A percentile compares a stretch with the other conserved stretches of the same genome.
Evolutionary conservation across 495 filamentous ascomycete species (phyloP).

Genomic region (Talaromyces ruber): DNA sequence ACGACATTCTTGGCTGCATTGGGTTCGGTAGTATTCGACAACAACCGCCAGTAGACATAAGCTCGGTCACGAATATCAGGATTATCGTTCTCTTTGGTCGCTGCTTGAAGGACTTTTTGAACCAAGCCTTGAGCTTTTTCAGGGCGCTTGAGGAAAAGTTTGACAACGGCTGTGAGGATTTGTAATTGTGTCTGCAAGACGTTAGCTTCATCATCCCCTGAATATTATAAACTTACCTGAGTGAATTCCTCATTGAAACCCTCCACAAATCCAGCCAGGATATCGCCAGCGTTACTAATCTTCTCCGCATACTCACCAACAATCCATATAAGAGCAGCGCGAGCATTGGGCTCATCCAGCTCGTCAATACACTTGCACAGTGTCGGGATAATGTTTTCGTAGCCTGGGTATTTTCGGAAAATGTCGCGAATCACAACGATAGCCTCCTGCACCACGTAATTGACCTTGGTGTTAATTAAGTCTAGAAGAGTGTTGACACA

Average conservation of each 20-base stretch:
- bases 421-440: conserved; percentile 99
- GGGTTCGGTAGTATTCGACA: conserved; percentile 77
- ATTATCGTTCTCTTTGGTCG: conserved; percentile 92
- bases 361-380: conserved; percentile 96
- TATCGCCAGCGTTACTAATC: conserved; percentile 93
- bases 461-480: conserved; percentile 92
- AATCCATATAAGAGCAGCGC: conserved; percentile 95
- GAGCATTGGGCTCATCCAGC: conserved; percentile 85
- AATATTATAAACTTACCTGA: conserved; percentile 42
- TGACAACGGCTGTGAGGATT: conserved; percentile 92
- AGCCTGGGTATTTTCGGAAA: conserved; percentile 93
- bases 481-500: conserved; percentile 93
- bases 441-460: conserved; percentile 97
- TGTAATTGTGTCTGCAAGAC: conserved; percentile 72
- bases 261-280: conserved; percentile 78
- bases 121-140: conserved; percentile 88
- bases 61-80: conserved; percentile 94
- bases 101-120: conserved; percentile 84
- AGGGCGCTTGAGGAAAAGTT: conserved; percentile 93
- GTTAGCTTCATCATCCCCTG: background rate
- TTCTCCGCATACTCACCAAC: conserved; percentile 98
- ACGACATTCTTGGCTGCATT: conserved; percentile 83
- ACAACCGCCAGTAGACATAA: conserved; percentile 95
- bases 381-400: conserved; percentile 95
- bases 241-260: conserved; percentile 90